A percentile compares a stretch with the other conserved stretches of the same genome.
phyloP scores from a whole-genome alignment of 2,329 filamentous ascomycete genomes.

The Colletotrichum agaves region DNA sequence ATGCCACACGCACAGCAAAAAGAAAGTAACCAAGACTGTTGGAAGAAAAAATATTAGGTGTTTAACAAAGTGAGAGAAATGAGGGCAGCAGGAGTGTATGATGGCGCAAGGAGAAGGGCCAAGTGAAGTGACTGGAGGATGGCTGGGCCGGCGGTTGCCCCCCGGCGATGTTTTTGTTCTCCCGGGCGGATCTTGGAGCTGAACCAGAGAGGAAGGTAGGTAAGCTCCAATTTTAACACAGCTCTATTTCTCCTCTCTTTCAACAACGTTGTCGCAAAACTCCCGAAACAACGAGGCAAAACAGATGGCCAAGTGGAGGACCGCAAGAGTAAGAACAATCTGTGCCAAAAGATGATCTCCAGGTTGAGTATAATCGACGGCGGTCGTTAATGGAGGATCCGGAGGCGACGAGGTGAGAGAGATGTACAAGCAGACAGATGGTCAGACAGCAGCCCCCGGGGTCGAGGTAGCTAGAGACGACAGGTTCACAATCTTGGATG shows the following conservation, averaged over 20 bases:
- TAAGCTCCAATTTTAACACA: conserved; percentile 10
- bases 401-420: conserved; percentile 1
- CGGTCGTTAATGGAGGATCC: background rate
- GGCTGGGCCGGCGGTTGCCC: conserved; percentile 33
- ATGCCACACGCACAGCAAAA: conserved; percentile 26
- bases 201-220: conserved; percentile 21
- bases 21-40: conserved; percentile 20
- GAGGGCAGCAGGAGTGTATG: conserved; percentile 1
- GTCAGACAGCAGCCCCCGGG: conserved; percentile 48
- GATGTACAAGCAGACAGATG: background rate
- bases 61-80: background rate
- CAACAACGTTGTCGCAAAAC: background rate
- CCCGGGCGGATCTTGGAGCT: conserved; percentile 32
- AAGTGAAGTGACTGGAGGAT: conserved; percentile 16
- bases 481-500: conserved; percentile 32
- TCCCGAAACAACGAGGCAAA: background rate
- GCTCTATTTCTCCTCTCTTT: background rate
- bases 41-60: conserved; percentile 10
- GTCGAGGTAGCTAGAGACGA: conserved; percentile 79
- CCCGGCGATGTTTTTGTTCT: conserved; percentile 26
- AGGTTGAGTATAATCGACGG: conserved; percentile 16
- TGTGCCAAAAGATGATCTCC: background rate
- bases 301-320: background rate
- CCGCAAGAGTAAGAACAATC: background rate
- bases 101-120: conserved; percentile 25